These are phyloP conservation scores for Yamadazyma taylorii DNA, from an alignment of 1,139 yeast species.

Conservation along the genomic window DNA sequence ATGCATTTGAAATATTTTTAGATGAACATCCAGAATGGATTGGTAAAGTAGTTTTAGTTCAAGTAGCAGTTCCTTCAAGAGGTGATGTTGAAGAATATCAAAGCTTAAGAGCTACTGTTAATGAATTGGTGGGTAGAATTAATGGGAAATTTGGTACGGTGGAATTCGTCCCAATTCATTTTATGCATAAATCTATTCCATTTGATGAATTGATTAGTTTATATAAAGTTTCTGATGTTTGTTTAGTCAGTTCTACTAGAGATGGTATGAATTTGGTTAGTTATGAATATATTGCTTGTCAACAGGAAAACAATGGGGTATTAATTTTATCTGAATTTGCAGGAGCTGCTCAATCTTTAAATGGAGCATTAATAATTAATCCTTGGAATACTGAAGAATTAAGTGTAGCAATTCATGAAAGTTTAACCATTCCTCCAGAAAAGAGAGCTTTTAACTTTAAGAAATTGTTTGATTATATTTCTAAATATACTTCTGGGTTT, in stretches of 20 bases:
- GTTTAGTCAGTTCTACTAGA: slow-evolving; percentile 89
- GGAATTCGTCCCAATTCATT: slow-evolving; percentile 97
- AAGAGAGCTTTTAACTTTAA: slow-evolving; percentile 75
- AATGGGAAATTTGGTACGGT: slow-evolving; percentile 96
- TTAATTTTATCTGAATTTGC: slow-evolving; percentile 91
- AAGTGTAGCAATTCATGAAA: slow-evolving; percentile 81
- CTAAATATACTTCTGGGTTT: slow-evolving; percentile 89
- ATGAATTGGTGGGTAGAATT: slow-evolving; percentile 93
- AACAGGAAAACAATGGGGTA: slow-evolving; percentile 81
- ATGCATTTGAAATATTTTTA: slow-evolving; percentile 90
- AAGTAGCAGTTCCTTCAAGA: slow-evolving; percentile 96
- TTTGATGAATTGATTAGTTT: slow-evolving; percentile 89
- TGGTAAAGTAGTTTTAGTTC: slow-evolving; percentile 93
- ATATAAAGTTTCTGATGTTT: slow-evolving; percentile 84
- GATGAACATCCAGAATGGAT: slow-evolving; percentile 97
- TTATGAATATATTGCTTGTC: slow-evolving; percentile 96
- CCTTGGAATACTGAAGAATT: slow-evolving; percentile 99
- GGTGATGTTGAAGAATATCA: slow-evolving; percentile 99
- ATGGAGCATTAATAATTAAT: slow-evolving; percentile 90
- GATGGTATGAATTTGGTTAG: slow-evolving; percentile 98
- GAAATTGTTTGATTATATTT: slow-evolving; percentile 80
- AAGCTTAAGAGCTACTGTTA: slow-evolving; percentile 87
- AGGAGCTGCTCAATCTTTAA: slow-evolving; percentile 97
- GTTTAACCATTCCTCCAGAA: slow-evolving; percentile 81
- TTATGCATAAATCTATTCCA: slow-evolving; percentile 87